phyloP scores from a whole-genome alignment of 441 rosid genomes.

The Mallotus repandus region DNA sequence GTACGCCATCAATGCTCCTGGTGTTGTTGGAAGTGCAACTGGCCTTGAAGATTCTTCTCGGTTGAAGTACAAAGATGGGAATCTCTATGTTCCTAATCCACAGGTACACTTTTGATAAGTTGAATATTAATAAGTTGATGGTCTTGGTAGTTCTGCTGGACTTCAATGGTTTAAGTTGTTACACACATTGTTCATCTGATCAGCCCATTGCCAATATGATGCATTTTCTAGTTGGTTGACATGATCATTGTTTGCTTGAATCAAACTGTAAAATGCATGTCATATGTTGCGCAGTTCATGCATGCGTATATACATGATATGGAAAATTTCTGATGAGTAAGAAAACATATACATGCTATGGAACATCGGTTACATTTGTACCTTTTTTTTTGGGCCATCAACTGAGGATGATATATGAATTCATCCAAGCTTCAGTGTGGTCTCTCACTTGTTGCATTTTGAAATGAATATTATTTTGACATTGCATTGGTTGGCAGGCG shows the following conservation, averaged over 20 bases:
- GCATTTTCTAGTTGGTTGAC: not conserved
- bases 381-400: not conserved
- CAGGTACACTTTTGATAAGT: slow-evolving; percentile 48
- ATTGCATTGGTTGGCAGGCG: slow-evolving; percentile 42
- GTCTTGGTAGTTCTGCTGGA: not conserved
- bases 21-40: slow-evolving; percentile 61
- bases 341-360: not conserved
- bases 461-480: not conserved
- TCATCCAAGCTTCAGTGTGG: not conserved
- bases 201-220: not conserved
- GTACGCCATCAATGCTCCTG: slow-evolving; percentile 71
- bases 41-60: slow-evolving; percentile 87
- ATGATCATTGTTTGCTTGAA: not conserved
- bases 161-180: not conserved
- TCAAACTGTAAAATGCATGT: not conserved
- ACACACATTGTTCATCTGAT: not conserved
- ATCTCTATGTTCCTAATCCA: slow-evolving; percentile 72
- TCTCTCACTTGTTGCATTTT: not conserved
- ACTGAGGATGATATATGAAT: not conserved
- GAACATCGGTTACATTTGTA: not conserved
- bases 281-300: not conserved
- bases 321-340: not conserved
- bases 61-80: slow-evolving; percentile 80
- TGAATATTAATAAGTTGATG: not conserved
- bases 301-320: no score